These are phyloP conservation scores for Botrytis sinoallii DNA, from an alignment of 2,329 filamentous ascomycete genomes.

Conservation along the genomic window DNA sequence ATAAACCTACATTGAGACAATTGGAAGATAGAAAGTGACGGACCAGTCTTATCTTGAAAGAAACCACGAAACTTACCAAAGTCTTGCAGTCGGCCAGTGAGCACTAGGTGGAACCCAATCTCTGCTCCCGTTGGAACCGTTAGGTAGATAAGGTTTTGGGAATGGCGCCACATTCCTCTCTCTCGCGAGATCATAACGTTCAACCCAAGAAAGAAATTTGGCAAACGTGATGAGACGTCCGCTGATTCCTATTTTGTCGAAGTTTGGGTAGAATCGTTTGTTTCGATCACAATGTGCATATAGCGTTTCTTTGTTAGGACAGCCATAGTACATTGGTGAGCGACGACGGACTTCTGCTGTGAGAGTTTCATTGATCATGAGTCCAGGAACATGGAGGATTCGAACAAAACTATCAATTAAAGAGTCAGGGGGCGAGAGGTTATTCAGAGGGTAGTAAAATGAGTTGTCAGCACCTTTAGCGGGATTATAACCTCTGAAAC, in stretches of 20 bases:
- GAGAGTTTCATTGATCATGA: neutral
- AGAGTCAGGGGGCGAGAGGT: neutral
- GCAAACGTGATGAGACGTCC: neutral
- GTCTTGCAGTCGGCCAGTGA: neutral
- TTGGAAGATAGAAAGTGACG: neutral
- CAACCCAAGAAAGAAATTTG: neutral
- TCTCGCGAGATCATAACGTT: neutral
- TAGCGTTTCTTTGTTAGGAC: neutral
- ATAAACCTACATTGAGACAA: neutral
- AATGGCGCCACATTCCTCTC: neutral
- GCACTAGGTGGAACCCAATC: neutral
- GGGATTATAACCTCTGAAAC: neutral
- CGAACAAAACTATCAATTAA: neutral
- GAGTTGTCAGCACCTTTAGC: neutral
- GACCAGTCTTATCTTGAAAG: too few species aligned
- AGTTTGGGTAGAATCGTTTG: constrained; percentile 5
- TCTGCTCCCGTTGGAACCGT: neutral
- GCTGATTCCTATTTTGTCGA: neutral
- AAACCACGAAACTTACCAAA: neutral
- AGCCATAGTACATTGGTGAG: constrained; percentile 11
- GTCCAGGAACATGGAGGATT: neutral
- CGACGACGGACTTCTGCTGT: neutral
- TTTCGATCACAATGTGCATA: constrained; percentile 5
- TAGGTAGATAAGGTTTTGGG: neutral
- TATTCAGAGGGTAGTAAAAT: constrained; percentile 9